Base-by-base conservation (phyloP, 2,329 filamentous ascomycete genomes). In the Arthrobotrys musiformis region DNA sequence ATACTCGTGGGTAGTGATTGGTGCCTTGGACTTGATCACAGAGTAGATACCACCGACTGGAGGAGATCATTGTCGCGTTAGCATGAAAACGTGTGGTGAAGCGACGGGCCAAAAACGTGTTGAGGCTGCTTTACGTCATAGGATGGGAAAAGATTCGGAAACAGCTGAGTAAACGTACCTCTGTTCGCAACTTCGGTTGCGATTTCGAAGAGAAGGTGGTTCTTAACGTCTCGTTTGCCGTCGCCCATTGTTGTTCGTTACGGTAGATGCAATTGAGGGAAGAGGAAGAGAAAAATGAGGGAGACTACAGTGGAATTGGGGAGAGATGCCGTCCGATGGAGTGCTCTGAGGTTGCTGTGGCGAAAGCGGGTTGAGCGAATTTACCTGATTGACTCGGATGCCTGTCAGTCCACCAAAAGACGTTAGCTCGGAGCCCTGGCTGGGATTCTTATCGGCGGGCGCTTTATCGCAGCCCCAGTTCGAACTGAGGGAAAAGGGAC, bases 1-100 rank as follows among this genome's bases (percentile, higher is more conserved):
- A 95, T 98, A 99, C 85, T 99, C 95, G 78, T 93, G 93, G 0
- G 94, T 97, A 48, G 95, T 98, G 78, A 98, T 95, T 61, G 95
- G 94, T 40, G 95, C 94, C 85, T 99, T 99, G 78, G 95, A 99
- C 85, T 99, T 99, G 85, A 99, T 90, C 80, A 99, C 95, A 15
- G 94, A 98, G 87, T 99, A 99, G 85, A 99, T 99, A 82, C 95
- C 95, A 82, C 95, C 95, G 78, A 99, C 95, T 96, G 37, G 19
- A 30, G 50, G 54, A 11, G 35, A 61, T 44, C 44, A 24, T 35
- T 54, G 54, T n/a, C 42, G 58, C 52, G 72, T 77, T 48, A 77
- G 72, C 26, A 60, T 79, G 44, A 40, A 70, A 37, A 52, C 42
- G 2, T 33, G 64, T 78, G 35, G 78, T 44, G 52, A 78, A 22